phyloP scores from a whole-genome alignment of 805 yeast genomes.

The Candida hungchunana region DNA sequence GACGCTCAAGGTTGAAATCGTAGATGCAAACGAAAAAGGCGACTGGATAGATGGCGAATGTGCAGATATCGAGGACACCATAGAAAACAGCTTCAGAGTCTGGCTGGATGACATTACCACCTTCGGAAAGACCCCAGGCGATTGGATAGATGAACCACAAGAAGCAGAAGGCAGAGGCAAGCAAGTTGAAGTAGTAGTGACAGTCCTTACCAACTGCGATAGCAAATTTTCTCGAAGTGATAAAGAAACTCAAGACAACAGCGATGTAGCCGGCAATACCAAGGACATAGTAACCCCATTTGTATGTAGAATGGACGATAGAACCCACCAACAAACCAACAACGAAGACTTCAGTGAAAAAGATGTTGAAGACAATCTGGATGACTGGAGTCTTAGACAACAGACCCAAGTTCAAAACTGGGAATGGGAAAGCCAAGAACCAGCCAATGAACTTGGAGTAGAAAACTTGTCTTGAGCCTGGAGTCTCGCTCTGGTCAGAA shows the following conservation, averaged over 20 bases:
- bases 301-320: slow-evolving; percentile 50
- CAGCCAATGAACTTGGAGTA: slow-evolving; percentile 53
- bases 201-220: slow-evolving; percentile 8
- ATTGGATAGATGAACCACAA: slow-evolving; percentile 16
- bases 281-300: slow-evolving; percentile 61
- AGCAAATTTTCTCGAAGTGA: slow-evolving; percentile 9
- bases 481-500: slow-evolving; percentile 35
- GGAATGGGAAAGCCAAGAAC: slow-evolving; percentile 42
- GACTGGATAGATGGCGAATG: slow-evolving; percentile 39
- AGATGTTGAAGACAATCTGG: slow-evolving; percentile 38
- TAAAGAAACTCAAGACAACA: slow-evolving; percentile 21
- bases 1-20: slow-evolving; percentile 11
- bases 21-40: slow-evolving; percentile 22
- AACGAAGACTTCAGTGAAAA: slow-evolving; percentile 14
- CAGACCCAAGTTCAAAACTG: slow-evolving; percentile 27
- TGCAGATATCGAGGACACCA: slow-evolving; percentile 45
- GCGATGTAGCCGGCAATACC: slow-evolving; percentile 28
- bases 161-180: slow-evolving; percentile 38
- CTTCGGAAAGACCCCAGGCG: slow-evolving; percentile 49
- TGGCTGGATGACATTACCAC: slow-evolving; percentile 51
- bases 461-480: slow-evolving; percentile 47
- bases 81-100: slow-evolving; percentile 50
- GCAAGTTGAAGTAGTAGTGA: slow-evolving; percentile 29
- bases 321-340: slow-evolving; percentile 53
- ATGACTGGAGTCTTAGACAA: slow-evolving; percentile 35